Evolutionary conservation across 176 grass and related monocot genomes (phyloP), one percentile per base, ranked within the genome.

Genomic region (Alloteropsis semialata): DNA sequence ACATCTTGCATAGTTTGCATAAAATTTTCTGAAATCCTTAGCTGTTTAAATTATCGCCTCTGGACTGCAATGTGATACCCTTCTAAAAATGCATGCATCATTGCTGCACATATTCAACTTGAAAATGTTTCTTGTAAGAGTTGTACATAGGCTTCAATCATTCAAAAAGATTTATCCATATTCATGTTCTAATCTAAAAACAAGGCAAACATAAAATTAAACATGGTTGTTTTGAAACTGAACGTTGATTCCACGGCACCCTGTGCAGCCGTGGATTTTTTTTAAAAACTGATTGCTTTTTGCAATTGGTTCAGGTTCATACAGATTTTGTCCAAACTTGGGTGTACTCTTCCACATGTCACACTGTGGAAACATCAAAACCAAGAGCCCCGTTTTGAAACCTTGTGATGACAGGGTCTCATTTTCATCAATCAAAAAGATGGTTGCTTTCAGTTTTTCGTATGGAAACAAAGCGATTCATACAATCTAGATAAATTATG

Each of bases 241-340:
- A 50, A 80, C 29, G 32, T 79, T 79, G 29, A 28, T 53, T 38
- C 62, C 46, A 55, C 17, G 64, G 16, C 33, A 27, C 41, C 46
- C 55, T 42, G 32, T 55, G 12, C 18, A 51, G 32, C 45, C 48
- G 34, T 53, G 45, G 77, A 38, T 1, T 55, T 13, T 39, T 6
- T 42, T 44, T 70, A 17, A 17, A 17, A 46, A 22, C 17, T n/a
- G 28, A 21, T 62, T 10, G 25, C 0, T 5, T 77, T n/a, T 55
- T 10, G 30, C 24, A 65, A n/a, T 75, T 75, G 65, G 57, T 75
- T 34, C 45, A 75, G 3, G 24, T 75, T 84, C 10, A 5, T 2
- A 75, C 4, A 38, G 51, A 69, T 78, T 69, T 85, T 60, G 64
- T 70, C 41, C 65, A 85, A 85, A 78, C 39, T 45, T 38, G 53